Evolutionary conservation across 225 moss, liverwort and hornwort genomes (phyloP).

Genomic region (Thuidium tamariscinum): DNA sequence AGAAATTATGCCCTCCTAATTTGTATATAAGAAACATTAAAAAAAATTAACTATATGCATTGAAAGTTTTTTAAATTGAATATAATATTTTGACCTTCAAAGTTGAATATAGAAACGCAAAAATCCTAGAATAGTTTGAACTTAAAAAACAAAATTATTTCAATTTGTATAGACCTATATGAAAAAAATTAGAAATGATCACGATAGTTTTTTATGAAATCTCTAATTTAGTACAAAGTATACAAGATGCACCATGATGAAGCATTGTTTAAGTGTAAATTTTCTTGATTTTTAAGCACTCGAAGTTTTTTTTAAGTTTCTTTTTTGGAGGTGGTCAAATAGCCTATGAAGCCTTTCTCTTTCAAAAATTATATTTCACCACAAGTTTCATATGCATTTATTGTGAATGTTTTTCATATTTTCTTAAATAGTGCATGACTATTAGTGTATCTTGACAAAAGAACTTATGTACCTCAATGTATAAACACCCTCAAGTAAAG

Average conservation of each 20-base stretch:
- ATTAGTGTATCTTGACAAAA: rapidly evolving
- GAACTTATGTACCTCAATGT: rapidly evolving
- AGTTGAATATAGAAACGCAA: neutral
- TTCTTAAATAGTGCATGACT: rapidly evolving
- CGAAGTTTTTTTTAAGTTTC: neutral
- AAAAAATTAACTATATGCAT: rapidly evolving
- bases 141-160: neutral
- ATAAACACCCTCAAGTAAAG: neutral
- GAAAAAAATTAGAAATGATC: too few species aligned
- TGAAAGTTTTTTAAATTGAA: neutral
- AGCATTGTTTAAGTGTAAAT: neutral
- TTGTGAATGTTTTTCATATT: neutral
- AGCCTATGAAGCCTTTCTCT: too few species aligned
- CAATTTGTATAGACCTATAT: too few species aligned
- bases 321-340: neutral
- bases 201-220: too few species aligned
- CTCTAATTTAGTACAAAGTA: too few species aligned
- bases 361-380: neutral
- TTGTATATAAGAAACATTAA: neutral
- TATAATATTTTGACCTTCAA: too few species aligned
- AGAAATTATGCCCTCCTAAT: rapidly evolving
- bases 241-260: rapidly evolving
- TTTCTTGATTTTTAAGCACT: neutral
- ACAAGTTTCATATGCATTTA: neutral
- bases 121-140: neutral